phyloP scores from a whole-genome alignment of 164 flowering plant genomes.

The Stephania yunnanensis region DNA sequence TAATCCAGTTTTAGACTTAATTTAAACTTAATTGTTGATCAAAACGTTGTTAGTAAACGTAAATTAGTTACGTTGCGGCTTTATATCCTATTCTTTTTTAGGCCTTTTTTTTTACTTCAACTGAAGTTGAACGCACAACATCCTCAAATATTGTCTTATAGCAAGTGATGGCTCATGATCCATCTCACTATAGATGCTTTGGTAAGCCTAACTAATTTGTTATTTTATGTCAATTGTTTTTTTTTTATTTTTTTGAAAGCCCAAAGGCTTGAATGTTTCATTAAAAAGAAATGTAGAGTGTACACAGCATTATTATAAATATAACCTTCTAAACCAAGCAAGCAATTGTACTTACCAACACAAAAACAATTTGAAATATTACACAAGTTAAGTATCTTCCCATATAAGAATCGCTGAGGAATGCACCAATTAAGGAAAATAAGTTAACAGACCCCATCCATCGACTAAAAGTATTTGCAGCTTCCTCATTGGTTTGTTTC shows the following conservation, averaged over 20 bases:
- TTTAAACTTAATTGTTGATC: no score
- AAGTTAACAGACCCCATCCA: constrained; percentile 54
- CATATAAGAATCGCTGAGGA: constrained; percentile 57
- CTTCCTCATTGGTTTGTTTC: constrained; percentile 51
- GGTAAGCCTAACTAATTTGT: neutral
- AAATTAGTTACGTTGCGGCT: no score
- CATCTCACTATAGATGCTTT: no score
- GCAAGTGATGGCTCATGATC: no score
- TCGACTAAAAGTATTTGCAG: constrained; percentile 46
- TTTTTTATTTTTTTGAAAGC: neutral
- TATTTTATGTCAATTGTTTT: neutral
- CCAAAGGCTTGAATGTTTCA: neutral
- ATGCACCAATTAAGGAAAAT: constrained; percentile 46
- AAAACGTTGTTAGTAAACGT: no score
- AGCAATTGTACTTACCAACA: constrained; percentile 33
- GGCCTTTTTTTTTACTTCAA: no score
- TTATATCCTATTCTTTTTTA: no score
- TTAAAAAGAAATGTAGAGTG: no score
- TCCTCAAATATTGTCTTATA: no score
- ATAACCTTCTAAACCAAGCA: neutral
- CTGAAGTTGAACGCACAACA: no score
- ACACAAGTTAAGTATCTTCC: constrained; percentile 51
- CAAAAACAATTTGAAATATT: constrained; percentile 35
- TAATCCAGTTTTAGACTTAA: no score
- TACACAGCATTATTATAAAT: no score